Evolutionary conservation across 208 protist species (phyloP).

Genomic region (Acanthamoeba quina): DNA sequence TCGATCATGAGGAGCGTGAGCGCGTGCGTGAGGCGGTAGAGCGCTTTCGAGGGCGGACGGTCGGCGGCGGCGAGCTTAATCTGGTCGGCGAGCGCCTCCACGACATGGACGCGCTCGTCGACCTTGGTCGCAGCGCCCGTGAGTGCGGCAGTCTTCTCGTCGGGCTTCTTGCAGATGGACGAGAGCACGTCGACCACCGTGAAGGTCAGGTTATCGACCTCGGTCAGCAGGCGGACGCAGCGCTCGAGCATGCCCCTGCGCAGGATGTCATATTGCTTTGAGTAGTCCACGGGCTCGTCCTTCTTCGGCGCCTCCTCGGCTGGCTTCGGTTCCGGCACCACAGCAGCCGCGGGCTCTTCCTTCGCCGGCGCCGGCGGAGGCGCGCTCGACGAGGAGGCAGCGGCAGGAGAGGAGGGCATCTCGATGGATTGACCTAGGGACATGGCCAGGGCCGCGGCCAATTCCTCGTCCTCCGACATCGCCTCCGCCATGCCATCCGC

Average conservation of each 20-base stretch:
- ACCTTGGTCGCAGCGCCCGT: background rate
- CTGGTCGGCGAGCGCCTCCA: background rate
- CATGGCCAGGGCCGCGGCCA: slow-evolving; percentile 71
- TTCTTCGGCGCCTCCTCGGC: slow-evolving; percentile 23
- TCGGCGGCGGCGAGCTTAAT: slow-evolving; percentile 53
- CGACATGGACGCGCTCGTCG: slow-evolving; percentile 41
- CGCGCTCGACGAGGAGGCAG: background rate
- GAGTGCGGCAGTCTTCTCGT: background rate
- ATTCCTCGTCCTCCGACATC: slow-evolving; percentile 54
- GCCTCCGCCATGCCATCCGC: background rate
- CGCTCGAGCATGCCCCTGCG: slow-evolving; percentile 52
- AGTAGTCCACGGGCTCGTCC: slow-evolving; percentile 6
- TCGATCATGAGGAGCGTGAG: slow-evolving; percentile 67
- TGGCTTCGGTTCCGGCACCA: background rate
- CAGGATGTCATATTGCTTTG: slow-evolving; percentile 55
- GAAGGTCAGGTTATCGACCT: slow-evolving; percentile 47
- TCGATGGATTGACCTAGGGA: slow-evolving; percentile 36
- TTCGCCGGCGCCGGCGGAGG: background rate
- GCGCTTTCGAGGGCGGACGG: background rate
- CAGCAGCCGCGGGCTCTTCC: background rate
- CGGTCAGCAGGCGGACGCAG: slow-evolving; percentile 24
- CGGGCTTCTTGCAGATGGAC: slow-evolving; percentile 61
- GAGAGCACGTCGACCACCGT: slow-evolving; percentile 44
- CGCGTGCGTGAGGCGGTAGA: slow-evolving; percentile 59
- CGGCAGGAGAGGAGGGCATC: background rate